Evolutionary conservation across 2,329 filamentous ascomycete genomes (phyloP), one percentile per base, ranked within the genome.

Genomic region (Torrubiella hemipterigena): DNA sequence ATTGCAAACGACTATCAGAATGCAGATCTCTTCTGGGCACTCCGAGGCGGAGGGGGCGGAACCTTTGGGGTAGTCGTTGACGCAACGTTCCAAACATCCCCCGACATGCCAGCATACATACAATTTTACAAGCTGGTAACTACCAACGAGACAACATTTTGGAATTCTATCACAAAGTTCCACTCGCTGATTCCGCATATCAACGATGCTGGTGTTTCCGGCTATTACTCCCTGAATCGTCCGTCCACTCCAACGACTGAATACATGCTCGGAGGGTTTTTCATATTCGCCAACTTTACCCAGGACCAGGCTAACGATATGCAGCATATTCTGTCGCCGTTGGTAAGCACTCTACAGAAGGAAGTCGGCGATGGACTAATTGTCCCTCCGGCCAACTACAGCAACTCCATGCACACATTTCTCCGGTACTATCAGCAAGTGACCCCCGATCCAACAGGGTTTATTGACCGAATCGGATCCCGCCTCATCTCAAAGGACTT

Each of bases 1-100:
- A 43, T 40, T 2, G 55, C 51, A 2, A 57, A 56, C 30, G 40
- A 46, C 20, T 52, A 44, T 8, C 42, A 57, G 31, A 56, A 63
- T 34, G 36, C 46, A 1, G 58, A 59, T 34, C 46, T 65, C 4
- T 65, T 59, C 43, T 61, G 54, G 51, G 61, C 61, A 12, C 46
- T 65, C 10, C 51, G 57, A 13, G 61, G 61, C 11, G 61, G 59
- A 1, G 61, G 61, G 8, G 61, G 57, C 8, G 55, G 58, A 7
- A 61, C 56, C 0, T 65, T 58, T 38, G 58, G 59, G 21, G 47
- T 64, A 12, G 58, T 61, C 5, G 50, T 56, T 7, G 51, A 48
- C 17, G 58, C 55, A 20, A 62, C 58, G 10, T 39, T 64, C 22
- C 54, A 53, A 12, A 56, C 59, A 10, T 58, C 58, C 27, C 50